These are phyloP conservation scores for Aureobasidium sp. DNA, from an alignment of 2,329 filamentous ascomycete genomes.

Conservation along the genomic window DNA sequence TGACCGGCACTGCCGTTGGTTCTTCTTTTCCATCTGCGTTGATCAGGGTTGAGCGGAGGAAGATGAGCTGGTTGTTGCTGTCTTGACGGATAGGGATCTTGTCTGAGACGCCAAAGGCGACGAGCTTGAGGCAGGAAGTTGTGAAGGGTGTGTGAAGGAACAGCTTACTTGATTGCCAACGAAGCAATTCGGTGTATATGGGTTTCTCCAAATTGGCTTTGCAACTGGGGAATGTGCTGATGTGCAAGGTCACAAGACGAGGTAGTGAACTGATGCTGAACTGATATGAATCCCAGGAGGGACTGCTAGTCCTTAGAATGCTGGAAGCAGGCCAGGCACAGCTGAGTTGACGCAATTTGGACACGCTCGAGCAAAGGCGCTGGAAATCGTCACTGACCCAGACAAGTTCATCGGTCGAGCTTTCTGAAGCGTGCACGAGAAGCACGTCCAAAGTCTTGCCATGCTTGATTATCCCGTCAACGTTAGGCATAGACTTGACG, in stretches of 20 bases:
- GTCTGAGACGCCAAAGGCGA: slow-evolving; percentile 41
- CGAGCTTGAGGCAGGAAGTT: slow-evolving; percentile 32
- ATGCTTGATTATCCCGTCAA: slow-evolving; percentile 39
- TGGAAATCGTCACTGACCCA: slow-evolving; percentile 39
- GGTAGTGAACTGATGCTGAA: slow-evolving; percentile 25
- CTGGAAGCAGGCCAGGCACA: slow-evolving; percentile 42
- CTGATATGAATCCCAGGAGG: slow-evolving; percentile 1
- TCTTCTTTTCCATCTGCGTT: slow-evolving; percentile 36
- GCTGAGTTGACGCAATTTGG: slow-evolving; percentile 38
- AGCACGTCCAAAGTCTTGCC: slow-evolving; percentile 38
- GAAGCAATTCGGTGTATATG: not conserved
- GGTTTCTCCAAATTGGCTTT: slow-evolving; percentile 20
- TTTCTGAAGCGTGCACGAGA: slow-evolving; percentile 36
- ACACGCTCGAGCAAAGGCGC: slow-evolving; percentile 40
- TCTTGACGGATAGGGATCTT: slow-evolving; percentile 43
- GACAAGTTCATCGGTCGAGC: slow-evolving; percentile 33
- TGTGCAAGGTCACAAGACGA: slow-evolving; percentile 40
- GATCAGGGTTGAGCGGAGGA: slow-evolving; percentile 36
- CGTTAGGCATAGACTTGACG: slow-evolving; percentile 35
- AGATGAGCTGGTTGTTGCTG: slow-evolving; percentile 40
- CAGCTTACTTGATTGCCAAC: not conserved
- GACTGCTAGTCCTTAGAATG: slow-evolving; percentile 28
- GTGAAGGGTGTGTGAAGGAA: not conserved
- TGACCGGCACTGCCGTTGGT: slow-evolving; percentile 37
- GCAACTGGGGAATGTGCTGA: slow-evolving; percentile 43